Percentiles rank a stretch among this genome's conserved stretches.
Conservation (phyloP, 2,329 filamentous ascomycete species). For the Sporothrix mexicana region DNA sequence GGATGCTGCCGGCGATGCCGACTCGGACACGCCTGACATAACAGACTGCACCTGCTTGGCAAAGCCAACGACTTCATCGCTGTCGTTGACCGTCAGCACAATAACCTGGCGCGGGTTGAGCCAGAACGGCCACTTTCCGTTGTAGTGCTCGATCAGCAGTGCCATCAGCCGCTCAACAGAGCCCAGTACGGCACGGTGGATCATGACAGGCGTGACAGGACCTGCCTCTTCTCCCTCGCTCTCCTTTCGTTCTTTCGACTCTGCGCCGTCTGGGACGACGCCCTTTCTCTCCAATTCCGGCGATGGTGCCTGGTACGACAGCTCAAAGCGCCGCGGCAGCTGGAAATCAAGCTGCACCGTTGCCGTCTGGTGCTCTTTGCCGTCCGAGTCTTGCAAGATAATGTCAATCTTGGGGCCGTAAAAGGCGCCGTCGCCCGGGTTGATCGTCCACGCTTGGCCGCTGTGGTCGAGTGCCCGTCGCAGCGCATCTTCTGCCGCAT, state of each 20-base stretch:
- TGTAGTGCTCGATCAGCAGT: slow-evolving; percentile 81
- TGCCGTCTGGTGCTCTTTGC: slow-evolving; percentile 86
- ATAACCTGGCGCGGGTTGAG: slow-evolving; percentile 79
- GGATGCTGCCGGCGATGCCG: slow-evolving; percentile 30
- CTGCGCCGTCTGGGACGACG: not conserved
- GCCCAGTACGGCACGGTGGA: slow-evolving; percentile 84
- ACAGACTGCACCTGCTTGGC: slow-evolving; percentile 55
- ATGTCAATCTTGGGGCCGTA: slow-evolving; percentile 94
- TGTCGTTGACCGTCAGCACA: slow-evolving; percentile 73
- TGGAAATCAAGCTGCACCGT: slow-evolving; percentile 92
- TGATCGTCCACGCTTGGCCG: slow-evolving; percentile 73
- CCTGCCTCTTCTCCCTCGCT: slow-evolving; percentile 58
- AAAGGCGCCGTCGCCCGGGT: slow-evolving; percentile 84
- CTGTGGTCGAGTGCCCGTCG: slow-evolving; percentile 66
- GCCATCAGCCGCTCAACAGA: slow-evolving; percentile 86
- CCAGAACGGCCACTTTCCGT: slow-evolving; percentile 86
- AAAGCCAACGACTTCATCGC: slow-evolving; percentile 58
- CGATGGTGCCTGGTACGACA: slow-evolving; percentile 74
- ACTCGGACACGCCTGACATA: slow-evolving; percentile 54
- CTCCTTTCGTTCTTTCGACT: slow-evolving; percentile 43
- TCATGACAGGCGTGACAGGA: slow-evolving; percentile 73
- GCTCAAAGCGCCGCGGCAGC: slow-evolving; percentile 78
- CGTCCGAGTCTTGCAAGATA: slow-evolving; percentile 76
- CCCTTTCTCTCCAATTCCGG: slow-evolving; percentile 65
- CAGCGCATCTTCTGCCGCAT: slow-evolving; percentile 70